Conservation (phyloP, 495 filamentous ascomycete species). For the Corynascus novoguineensis region DNA sequence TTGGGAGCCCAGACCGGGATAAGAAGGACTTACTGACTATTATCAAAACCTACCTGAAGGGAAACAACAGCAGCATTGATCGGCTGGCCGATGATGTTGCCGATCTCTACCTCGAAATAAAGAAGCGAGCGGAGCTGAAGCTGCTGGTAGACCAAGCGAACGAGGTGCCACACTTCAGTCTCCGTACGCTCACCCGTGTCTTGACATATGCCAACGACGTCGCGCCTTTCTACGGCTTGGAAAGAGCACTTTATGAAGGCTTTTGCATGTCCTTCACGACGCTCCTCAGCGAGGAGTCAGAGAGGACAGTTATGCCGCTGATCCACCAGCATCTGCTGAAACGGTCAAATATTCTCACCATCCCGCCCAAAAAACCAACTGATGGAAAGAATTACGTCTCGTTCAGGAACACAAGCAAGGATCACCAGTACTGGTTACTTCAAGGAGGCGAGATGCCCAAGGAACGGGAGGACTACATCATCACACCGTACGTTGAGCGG, state of each 20-base stretch:
- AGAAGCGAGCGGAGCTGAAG: constrained; percentile 73
- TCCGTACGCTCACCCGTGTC: constrained; percentile 88
- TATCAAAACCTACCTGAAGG: constrained; percentile 77
- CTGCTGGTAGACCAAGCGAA: constrained; percentile 87
- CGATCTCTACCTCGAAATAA: constrained; percentile 78
- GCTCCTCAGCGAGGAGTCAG: constrained; percentile 70
- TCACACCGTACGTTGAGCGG: constrained; percentile 88
- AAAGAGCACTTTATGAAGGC: constrained; percentile 84
- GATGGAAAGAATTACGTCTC: constrained; percentile 77
- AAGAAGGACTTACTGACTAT: constrained; percentile 75
- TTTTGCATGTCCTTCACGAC: constrained; percentile 99
- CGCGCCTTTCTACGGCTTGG: constrained; percentile 76
- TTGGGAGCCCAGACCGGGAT: constrained; percentile 80
- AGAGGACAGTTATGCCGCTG: constrained; percentile 66
- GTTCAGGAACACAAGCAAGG: constrained; percentile 54
- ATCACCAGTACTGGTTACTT: constrained; percentile 86
- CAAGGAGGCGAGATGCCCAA: constrained; percentile 60
- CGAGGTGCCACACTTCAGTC: constrained; percentile 90
- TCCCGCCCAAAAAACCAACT: constrained; percentile 65
- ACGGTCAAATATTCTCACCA: constrained; percentile 63
- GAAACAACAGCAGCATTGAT: constrained; percentile 57
- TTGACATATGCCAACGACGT: constrained; percentile 82
- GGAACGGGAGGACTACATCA: constrained; percentile 83
- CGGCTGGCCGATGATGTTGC: constrained; percentile 70
- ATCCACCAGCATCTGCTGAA: constrained; percentile 72